Evolutionary conservation across 1,284 basidiomycete species (phyloP).

Genomic region (Ustilago nuda): DNA sequence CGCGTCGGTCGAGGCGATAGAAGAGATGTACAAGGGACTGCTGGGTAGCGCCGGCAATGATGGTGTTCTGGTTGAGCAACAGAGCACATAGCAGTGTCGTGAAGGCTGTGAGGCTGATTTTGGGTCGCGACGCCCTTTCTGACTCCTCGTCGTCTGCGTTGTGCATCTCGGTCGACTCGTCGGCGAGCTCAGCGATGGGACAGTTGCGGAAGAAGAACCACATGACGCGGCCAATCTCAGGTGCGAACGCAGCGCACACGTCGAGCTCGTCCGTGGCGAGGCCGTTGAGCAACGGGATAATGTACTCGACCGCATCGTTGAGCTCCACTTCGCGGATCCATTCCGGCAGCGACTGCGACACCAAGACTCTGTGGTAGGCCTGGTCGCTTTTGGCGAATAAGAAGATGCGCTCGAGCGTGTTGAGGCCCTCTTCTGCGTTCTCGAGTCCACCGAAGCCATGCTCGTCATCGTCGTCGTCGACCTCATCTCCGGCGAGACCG

Average conservation of each 20-base stretch:
- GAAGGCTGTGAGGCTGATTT: conserved; percentile 84
- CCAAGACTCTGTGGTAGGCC: conserved; percentile 84
- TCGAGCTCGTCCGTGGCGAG: conserved; percentile 91
- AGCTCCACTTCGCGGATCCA: conserved; percentile 73
- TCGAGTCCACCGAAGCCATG: conserved; percentile 31
- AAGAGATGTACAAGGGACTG: conserved; percentile 83
- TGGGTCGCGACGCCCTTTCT: conserved; percentile 69
- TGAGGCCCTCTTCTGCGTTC: conserved; percentile 71
- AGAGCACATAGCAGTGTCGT: conserved; percentile 90
- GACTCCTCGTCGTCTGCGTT: conserved; percentile 34
- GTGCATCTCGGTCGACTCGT: conserved; percentile 44
- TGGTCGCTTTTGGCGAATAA: conserved; percentile 88
- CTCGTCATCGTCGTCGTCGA: conserved; percentile 28
- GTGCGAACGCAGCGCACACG: conserved; percentile 90
- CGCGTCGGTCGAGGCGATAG: conserved; percentile 70
- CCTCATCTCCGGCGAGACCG: conserved; percentile 11
- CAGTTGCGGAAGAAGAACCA: conserved; percentile 93
- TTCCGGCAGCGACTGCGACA: conserved; percentile 71
- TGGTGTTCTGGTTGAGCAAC: conserved; percentile 81
- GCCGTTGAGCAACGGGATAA: conserved; percentile 86
- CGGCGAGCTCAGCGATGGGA: conserved; percentile 50
- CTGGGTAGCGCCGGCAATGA: conserved; percentile 80
- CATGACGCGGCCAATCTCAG: conserved; percentile 82
- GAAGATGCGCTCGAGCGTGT: conserved; percentile 89
- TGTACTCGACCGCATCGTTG: conserved; percentile 91